Evolutionary conservation across 495 filamentous ascomycete genomes (phyloP), one percentile per base, ranked within the genome.

Genomic region (Rhypophila decipiens): DNA sequence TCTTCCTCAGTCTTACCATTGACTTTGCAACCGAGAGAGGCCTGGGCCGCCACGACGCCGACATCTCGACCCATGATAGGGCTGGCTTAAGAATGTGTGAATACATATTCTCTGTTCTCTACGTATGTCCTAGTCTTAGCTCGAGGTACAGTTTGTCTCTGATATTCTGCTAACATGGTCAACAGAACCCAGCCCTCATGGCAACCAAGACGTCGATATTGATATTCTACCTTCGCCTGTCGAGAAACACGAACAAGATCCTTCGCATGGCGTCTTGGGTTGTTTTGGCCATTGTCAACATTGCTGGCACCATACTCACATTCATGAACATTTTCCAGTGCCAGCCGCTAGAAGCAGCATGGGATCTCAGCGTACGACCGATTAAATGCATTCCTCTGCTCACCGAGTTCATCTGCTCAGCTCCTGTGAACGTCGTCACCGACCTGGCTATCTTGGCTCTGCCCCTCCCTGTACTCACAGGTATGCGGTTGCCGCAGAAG

Each of bases 241-340:
- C 87, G 5, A 83, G 80, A 54, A 82, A 82, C 24, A 83, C 89
- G 35, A 82, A 83, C 53, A 64, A 60, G 51, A 67, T 87, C 24
- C 82, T 90, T 56, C 77, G 80, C 52, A 78, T 80, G 66, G 75
- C 79, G 2, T 87, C 84, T 19, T 85, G 86, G 69, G 72, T 70
- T 15, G 86, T 86, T 2, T 65, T 94, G 5, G 63, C 68, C 24
- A 78, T 90, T 13, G 88, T 93, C 42, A 91, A 91, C 57, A 63
- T 77, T 2, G 86, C 85, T 18, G 91, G 90, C 7, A 53, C 83
- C 4, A 83, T 87, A 10, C 69, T 97, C 55, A 93, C 88, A 2
- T 71, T 96, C 35, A 70, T 95, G 62, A 94, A 91, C 60, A 79
- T 91, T 56, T 88, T 95, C 52, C 90, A 95, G 70, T 97, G 91